Evolutionary conservation across 2,329 filamentous ascomycete genomes (phyloP), one percentile per base, ranked within the genome.

Genomic region (Rosellinia necatrix): DNA sequence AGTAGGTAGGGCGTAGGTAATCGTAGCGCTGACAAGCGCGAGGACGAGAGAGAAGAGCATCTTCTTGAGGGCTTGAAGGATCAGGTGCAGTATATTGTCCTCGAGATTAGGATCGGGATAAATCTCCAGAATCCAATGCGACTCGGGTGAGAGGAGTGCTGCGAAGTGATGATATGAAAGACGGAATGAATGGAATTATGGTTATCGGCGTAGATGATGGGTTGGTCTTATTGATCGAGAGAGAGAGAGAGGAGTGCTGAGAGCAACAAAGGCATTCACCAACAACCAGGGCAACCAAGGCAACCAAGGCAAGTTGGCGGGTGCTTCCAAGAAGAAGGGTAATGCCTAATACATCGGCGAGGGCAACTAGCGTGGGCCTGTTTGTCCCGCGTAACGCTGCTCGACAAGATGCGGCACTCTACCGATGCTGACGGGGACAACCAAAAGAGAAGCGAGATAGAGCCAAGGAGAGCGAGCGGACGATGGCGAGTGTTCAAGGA

Each of bases 1-100:
- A 21, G 78, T 75, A 30, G 80, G 74, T 43, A 84, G 62, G 25
- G 79, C 77, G 27, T 71, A 63, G 40, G 70, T 70, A 25, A 67
- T 64, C 22, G 70, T 66, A 25, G 64, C 68, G 63, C 72, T 68
- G 58, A 70, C 64, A 10, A 78, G 62, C 50, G 70, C 70, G 27
- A 72, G 66, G 17, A 73, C 27, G 61, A 69, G 46, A 6, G 71
- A 68, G 63, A 70, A 65, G 58, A 67, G 77, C 78, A 81, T 81
- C 19, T 48, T 81, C 19, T 48, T 63, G 22, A 38, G 15, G 34
- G 43, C 10, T 37, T 37, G 49, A 62, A 49, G 27, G 47, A 60
- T 34, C 47, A 41, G 47, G 42, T 12, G 35, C 13, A 17, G 30
- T 40, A 42, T 21, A 29, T 43, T 32, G 15, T 22, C 40, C 9